A percentile compares a stretch with the other conserved stretches of the same genome.
These are phyloP conservation scores for Plasmodiophora brassicae DNA, from an alignment of 208 protist species.

Conservation along the genomic window DNA sequence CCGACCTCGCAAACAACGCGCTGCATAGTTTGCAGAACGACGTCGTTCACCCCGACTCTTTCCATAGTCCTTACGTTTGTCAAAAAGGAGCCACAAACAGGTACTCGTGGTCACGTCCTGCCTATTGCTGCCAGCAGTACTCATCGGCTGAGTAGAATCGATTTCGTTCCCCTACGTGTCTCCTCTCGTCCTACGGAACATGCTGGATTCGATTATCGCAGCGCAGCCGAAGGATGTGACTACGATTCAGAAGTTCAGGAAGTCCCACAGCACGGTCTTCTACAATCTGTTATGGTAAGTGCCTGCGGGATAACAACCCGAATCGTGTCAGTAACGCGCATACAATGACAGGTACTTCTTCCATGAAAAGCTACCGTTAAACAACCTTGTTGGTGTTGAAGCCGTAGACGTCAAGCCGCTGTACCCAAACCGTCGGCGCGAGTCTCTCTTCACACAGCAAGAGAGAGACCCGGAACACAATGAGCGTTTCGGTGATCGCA, in stretches of 20 bases:
- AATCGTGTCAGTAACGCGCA: background rate
- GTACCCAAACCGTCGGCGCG: background rate
- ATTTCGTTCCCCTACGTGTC: background rate
- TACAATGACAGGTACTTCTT: background rate
- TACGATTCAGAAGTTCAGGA: background rate
- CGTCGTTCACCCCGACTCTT: background rate
- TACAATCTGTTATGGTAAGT: constrained; percentile 27
- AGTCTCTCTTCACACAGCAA: background rate
- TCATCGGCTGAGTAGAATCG: background rate
- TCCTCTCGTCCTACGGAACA: background rate
- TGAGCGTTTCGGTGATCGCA: background rate
- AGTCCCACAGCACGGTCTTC: background rate
- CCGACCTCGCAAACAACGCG: background rate
- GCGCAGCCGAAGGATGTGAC: background rate
- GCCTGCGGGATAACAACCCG: background rate
- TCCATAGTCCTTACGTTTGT: background rate
- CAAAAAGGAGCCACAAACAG: background rate
- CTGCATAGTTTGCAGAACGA: background rate
- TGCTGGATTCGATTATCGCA: background rate
- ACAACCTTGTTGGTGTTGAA: background rate
- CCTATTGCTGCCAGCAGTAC: background rate
- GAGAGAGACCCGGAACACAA: no score
- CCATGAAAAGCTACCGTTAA: background rate
- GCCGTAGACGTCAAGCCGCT: background rate
- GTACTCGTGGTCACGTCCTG: background rate